phyloP scores from a whole-genome alignment of 2,329 filamentous ascomycete genomes.

The Fonsecaea multimorphosa region DNA sequence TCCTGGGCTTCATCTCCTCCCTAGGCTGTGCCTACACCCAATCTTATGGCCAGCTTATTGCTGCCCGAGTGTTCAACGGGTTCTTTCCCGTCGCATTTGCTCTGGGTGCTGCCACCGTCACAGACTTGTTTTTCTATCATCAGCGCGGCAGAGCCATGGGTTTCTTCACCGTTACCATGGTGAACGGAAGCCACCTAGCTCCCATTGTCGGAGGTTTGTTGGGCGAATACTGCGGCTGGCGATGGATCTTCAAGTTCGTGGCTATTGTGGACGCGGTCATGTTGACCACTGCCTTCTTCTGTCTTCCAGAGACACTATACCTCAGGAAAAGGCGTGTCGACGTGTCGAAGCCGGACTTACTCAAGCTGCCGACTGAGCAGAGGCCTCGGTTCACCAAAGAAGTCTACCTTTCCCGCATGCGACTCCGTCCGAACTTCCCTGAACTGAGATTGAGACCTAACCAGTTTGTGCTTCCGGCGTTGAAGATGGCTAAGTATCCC shows the following conservation, averaged over 20 bases:
- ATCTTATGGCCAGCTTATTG: constrained; percentile 30
- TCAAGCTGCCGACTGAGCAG: constrained; percentile 10
- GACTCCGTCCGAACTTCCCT: constrained; percentile 31
- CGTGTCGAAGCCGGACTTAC: constrained; percentile 4
- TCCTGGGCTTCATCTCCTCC: constrained; percentile 43
- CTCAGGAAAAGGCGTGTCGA: constrained; percentile 22
- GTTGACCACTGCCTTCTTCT: constrained; percentile 40
- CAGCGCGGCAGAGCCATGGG: constrained; percentile 43
- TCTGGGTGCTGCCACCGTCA: constrained; percentile 42
- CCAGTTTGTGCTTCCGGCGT: constrained; percentile 40
- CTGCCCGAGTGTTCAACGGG: constrained; percentile 42
- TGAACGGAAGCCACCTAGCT: constrained; percentile 42
- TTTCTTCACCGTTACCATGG: constrained; percentile 42
- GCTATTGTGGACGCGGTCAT: constrained; percentile 42
- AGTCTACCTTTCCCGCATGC: constrained; percentile 34
- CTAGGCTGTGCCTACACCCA: constrained; percentile 39
- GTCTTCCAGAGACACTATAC: constrained; percentile 44
- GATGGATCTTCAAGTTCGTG: constrained; percentile 41
- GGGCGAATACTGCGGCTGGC: constrained; percentile 36
- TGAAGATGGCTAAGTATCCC: constrained; percentile 43
- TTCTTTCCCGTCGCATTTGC: constrained; percentile 43
- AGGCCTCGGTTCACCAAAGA: constrained; percentile 19
- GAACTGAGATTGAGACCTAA: constrained; percentile 27
- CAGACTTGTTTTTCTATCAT: constrained; percentile 45
- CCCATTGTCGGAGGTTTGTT: constrained; percentile 40